These are phyloP conservation scores for Myrica gale DNA, from an alignment of 306 rosid species.

Conservation along the genomic window DNA sequence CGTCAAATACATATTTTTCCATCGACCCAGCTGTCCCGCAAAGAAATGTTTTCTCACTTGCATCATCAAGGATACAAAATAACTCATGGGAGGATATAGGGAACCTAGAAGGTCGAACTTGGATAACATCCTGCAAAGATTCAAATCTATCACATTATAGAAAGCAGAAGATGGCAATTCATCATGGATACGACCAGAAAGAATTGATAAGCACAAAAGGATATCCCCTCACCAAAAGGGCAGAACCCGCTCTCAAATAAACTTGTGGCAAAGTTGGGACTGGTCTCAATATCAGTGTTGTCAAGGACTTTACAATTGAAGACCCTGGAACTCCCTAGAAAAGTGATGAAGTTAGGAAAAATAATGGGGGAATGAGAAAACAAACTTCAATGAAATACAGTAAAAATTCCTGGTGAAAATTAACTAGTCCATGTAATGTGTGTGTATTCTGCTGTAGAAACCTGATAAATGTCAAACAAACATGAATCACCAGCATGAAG, in stretches of 20 bases:
- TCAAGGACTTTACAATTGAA: slow-evolving; percentile 56
- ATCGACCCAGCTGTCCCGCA: slow-evolving; percentile 62
- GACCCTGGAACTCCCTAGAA: slow-evolving; percentile 72
- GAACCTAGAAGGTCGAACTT: slow-evolving; percentile 54
- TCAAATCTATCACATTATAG: slow-evolving; percentile 18
- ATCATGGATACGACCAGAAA: slow-evolving; percentile 12
- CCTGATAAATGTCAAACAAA: not conserved
- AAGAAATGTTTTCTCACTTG: slow-evolving; percentile 79
- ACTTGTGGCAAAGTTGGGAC: slow-evolving; percentile 50
- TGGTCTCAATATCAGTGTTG: slow-evolving; percentile 47
- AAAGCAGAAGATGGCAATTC: slow-evolving; percentile 12
- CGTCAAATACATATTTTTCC: slow-evolving; percentile 69
- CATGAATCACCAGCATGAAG: not conserved
- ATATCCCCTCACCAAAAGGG: slow-evolving; percentile 64
- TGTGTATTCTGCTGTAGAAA: not conserved
- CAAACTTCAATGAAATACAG: not conserved
- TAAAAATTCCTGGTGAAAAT: not conserved
- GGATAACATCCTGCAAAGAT: slow-evolving; percentile 68
- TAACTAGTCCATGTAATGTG: not conserved
- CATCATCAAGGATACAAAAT: slow-evolving; percentile 68
- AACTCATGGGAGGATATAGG: slow-evolving; percentile 64
- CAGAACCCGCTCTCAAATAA: slow-evolving; percentile 85
- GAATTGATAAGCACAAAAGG: slow-evolving; percentile 17
- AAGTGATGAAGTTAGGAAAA: slow-evolving; percentile 31
- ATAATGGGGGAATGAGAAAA: not conserved